A percentile compares a stretch with the other conserved stretches of the same genome.
phyloP scores from a whole-genome alignment of 2,329 filamentous ascomycete species.

The Ceratocystiopsis minuta region DNA sequence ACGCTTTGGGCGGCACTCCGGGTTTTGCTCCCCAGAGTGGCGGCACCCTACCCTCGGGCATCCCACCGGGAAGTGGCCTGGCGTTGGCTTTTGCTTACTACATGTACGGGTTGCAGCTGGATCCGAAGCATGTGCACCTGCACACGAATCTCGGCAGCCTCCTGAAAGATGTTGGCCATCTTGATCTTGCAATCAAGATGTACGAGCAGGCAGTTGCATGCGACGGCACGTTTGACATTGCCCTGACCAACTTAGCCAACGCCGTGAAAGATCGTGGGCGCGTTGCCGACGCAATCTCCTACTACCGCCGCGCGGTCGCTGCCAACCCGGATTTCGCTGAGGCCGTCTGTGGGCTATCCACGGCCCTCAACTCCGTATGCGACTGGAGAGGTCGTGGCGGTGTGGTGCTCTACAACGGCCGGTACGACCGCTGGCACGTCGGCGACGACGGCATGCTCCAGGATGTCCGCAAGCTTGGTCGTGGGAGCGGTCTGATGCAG shows the following conservation, averaged over 20 bases:
- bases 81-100: conserved; percentile 84
- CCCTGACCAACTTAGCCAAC: conserved; percentile 88
- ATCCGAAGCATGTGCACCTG: conserved; percentile 79
- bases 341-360: conserved; percentile 87
- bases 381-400: conserved; percentile 85
- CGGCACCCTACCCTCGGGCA: conserved; percentile 26
- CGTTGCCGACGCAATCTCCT: conserved; percentile 77
- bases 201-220: conserved; percentile 88
- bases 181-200: conserved; percentile 86
- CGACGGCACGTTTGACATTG: conserved; percentile 91
- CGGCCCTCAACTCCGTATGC: conserved; percentile 90
- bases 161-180: conserved; percentile 87
- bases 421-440: conserved; percentile 83
- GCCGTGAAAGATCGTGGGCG: conserved; percentile 93
- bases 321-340: conserved; percentile 95
- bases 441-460: conserved; percentile 66
- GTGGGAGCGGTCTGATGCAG: conserved; percentile 65
- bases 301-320: conserved; percentile 76
- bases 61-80: conserved; percentile 71
- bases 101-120: conserved; percentile 77
- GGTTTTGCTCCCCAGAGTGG: conserved; percentile 24
- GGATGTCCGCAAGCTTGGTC: conserved; percentile 45
- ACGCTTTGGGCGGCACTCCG: conserved; percentile 5
- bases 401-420: conserved; percentile 53
- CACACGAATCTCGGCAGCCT: conserved; percentile 94